Evolutionary conservation across 2,329 filamentous ascomycete species (phyloP), one percentile per base, ranked within the genome.

Genomic region (Monosporascus ibericus): DNA sequence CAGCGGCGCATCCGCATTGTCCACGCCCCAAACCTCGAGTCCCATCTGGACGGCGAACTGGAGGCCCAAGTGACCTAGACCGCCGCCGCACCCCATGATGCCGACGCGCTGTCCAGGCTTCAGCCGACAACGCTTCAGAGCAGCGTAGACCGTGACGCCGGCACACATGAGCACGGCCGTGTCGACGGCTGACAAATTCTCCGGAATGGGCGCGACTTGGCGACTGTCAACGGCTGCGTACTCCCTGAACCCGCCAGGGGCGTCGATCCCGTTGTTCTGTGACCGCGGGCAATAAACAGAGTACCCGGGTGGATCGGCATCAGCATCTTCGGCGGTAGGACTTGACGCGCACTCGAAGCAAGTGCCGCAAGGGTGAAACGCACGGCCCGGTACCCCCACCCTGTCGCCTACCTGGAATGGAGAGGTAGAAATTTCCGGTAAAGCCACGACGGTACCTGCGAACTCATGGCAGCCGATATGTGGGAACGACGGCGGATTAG

Each of bases 391-490:
- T 1, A 73, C 68, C 24, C 72, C 72, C 18, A 75, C 66, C 49
- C 65, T 60, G 36, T 68, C 64, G 8, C 72, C 64, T 20, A 61
- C 47, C 6, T 47, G 52, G 46, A 58, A 59, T 5, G 9, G 14
- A 2, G 58, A 55, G 4, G 46, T 27, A 7, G 54, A 50, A 18
- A 55, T 37, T 5, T 57, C 44, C 1, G 58, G 49, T 51, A 58
- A 53, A n/a, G 67, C 64, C n/a, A 75, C 58, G 20, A 76, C 61
- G 6, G 68, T 72, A 15, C 75, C 74, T 0, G 73, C 72, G 51
- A 75, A 75, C 51, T 77, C 74, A 58, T 76, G 73, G 50, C 69
- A 71, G 38, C 72, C 69, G 37, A 75, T 61, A 55, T 74, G 73
- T 7, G 75, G 75, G 48, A 75, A 70, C 4, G 57, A 58, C 2